Evolutionary conservation across 116 monocot genomes (phyloP).

Genomic region (Thalassia testudinum): DNA sequence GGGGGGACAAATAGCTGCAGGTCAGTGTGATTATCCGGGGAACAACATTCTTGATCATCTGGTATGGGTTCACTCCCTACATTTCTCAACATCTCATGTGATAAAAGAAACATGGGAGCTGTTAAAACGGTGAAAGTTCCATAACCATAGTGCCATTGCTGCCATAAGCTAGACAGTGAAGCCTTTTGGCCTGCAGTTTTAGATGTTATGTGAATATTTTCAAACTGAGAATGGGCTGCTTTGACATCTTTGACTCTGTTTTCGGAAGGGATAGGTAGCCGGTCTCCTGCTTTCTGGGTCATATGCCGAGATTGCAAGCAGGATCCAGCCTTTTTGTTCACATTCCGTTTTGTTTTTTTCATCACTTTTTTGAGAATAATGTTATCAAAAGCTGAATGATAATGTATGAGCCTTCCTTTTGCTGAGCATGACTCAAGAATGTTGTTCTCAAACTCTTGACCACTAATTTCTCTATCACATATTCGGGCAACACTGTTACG

Average conservation of each 20-base stretch:
- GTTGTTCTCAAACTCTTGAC: constrained; percentile 43
- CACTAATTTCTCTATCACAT: constrained; percentile 62
- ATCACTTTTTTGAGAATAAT: constrained; percentile 30
- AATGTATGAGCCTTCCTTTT: constrained; percentile 88
- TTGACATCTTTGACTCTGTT: not conserved
- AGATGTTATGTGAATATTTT: not conserved
- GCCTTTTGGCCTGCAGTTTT: constrained; percentile 7
- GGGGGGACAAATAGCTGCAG: constrained; percentile 55
- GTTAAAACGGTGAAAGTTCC: constrained; percentile 90
- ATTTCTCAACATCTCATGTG: not conserved
- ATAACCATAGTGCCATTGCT: constrained; percentile 98
- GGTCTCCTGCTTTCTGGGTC: not conserved
- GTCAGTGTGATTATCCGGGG: constrained; percentile 49
- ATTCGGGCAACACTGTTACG: constrained; percentile 55
- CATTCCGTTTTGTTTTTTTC: constrained; percentile 20
- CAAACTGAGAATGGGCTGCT: not conserved
- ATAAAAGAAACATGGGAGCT: constrained; percentile 58
- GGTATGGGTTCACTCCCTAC: constrained; percentile 9
- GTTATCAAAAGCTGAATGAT: constrained; percentile 61
- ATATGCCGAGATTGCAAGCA: not conserved
- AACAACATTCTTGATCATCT: constrained; percentile 20
- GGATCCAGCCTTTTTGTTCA: not conserved
- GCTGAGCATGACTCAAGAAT: constrained; percentile 56
- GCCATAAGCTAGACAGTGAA: constrained; percentile 57
- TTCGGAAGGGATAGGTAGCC: not conserved